These are phyloP conservation scores for Metschnikowia shivogae DNA, from an alignment of 805 yeast genomes.

Conservation along the genomic window DNA sequence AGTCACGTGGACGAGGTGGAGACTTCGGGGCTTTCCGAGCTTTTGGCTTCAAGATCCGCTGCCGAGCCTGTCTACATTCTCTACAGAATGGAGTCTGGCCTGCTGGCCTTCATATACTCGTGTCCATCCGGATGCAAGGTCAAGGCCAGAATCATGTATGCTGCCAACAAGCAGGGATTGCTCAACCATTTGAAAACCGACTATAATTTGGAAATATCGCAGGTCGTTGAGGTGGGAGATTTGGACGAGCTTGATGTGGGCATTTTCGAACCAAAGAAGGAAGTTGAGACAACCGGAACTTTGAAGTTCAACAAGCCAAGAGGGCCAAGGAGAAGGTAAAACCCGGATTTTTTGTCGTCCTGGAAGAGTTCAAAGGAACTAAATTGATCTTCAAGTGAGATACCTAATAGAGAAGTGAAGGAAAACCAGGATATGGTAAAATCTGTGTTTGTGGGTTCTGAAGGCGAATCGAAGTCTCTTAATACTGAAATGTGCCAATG, in stretches of 20 bases:
- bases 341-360: too few species aligned
- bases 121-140: constrained; percentile 91
- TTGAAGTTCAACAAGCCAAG: constrained; percentile 55
- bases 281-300: constrained; percentile 5
- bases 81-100: constrained; percentile 37
- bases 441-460: too few species aligned
- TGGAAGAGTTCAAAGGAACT: too few species aligned
- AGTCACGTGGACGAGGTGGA: constrained; percentile 8
- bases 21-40: constrained; percentile 19
- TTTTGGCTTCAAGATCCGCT: constrained; percentile 13
- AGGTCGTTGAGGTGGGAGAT: constrained; percentile 68
- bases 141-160: constrained; percentile 88
- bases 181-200: constrained; percentile 45
- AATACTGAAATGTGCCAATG: too few species aligned
- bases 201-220: constrained; percentile 32
- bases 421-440: too few species aligned
- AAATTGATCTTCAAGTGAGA: too few species aligned
- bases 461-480: too few species aligned
- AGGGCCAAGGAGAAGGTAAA: constrained; percentile 56
- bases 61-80: constrained; percentile 57
- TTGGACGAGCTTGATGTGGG: constrained; percentile 60
- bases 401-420: too few species aligned
- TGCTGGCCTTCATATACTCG: constrained; percentile 64
- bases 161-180: constrained; percentile 69
- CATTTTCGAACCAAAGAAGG: constrained; percentile 30